Base-by-base conservation (phyloP, 495 filamentous ascomycete genomes). In the Hyaloscypha variabilis region DNA sequence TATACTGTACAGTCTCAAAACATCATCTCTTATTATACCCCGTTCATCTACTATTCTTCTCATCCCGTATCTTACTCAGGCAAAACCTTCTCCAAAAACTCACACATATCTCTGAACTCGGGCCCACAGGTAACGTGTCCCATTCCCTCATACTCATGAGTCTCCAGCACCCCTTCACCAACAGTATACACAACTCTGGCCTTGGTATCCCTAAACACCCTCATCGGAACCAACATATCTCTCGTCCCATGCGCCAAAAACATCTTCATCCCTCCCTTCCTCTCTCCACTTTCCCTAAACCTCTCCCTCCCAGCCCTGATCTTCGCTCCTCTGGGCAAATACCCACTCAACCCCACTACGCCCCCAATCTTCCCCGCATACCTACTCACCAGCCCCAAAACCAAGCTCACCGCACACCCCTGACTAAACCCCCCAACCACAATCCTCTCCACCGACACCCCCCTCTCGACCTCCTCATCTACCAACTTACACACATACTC, bases 361-460 rank as follows among this genome's bases (percentile, higher is more conserved):
- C 76, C 77, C 13, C 67, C 78, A 23, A 82, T 63, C 53, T 68
- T 63, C 0, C 76, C 77, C 1, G 58, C 58, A 66, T 75, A 77
- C 36, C 69, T 72, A 1, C 72, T 75, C n/a, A 56, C 70, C 21
- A 82, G 65, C 14, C 75, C 77, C 0, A 71, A 69, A 11, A 81
- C 61, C 28, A 80, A 56, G 8, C 70, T 66, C 58, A 82, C 65
- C 0, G 79, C 77, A 63, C 74, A 75, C 30, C 79, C 79, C 58
- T 80, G 78, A 31, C 73, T 75, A 66, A 82, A 82, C 2, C 78
- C 79, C 8, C 77, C 78, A 8, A 82, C 60, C 2, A 81, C 68
- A 23, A 82, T 77, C 13, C 78, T 65, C 2, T 75, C 67, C 13
- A 68, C 57, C 28, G 71, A 68, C 0, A 82, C 71, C 23, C 79